Evolutionary conservation across 1,284 basidiomycete genomes (phyloP).

Genomic region (Cutaneotrichosporon cavernicola): DNA sequence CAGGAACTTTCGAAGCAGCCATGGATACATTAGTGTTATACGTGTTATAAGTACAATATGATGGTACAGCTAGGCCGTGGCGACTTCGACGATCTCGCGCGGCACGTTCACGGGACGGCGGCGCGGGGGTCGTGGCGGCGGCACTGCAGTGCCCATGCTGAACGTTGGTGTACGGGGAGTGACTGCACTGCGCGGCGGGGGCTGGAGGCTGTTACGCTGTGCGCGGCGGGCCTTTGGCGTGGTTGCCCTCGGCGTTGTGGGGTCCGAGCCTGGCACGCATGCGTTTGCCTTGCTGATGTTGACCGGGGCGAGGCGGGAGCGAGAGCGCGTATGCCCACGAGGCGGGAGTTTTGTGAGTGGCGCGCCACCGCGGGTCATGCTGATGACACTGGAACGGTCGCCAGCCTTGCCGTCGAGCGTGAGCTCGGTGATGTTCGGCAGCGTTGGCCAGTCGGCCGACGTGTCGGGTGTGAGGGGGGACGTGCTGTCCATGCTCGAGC

Average conservation of each 20-base stretch:
- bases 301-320: neutral
- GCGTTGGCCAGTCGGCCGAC: neutral
- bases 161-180: neutral
- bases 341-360: neutral
- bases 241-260: neutral
- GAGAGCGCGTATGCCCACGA: neutral
- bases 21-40: neutral
- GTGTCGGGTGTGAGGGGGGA: slow-evolving; percentile 4
- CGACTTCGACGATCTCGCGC: slow-evolving; percentile 3
- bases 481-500: neutral
- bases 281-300: neutral
- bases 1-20: neutral
- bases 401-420: neutral
- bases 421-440: neutral
- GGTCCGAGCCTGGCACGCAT: neutral
- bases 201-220: neutral
- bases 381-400: neutral
- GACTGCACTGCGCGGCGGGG: neutral
- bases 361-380: slow-evolving; percentile 1
- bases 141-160: neutral
- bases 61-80: neutral
- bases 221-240: neutral
- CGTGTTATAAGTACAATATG: neutral
- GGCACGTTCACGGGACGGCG: neutral
- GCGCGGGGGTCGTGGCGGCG: neutral